These are phyloP conservation scores for Diaporthe ilicicola DNA, from an alignment of 2,329 filamentous ascomycete genomes.

Conservation along the genomic window DNA sequence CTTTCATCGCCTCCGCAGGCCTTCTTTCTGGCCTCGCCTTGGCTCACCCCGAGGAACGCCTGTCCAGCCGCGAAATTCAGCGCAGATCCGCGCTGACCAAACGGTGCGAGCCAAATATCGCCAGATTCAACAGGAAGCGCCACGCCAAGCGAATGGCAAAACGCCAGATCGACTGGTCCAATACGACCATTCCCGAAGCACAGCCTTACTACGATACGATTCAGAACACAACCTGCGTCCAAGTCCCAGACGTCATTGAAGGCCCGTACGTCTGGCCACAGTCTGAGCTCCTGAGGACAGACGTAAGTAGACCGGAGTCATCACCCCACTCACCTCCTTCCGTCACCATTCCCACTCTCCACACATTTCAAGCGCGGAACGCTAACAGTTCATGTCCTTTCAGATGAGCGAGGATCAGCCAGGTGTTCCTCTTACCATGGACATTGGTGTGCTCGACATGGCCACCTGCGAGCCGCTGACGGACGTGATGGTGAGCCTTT, in stretches of 20 bases:
- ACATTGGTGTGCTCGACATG: conserved; percentile 27
- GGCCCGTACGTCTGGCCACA: conserved; percentile 28
- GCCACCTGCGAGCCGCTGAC: conserved; percentile 27
- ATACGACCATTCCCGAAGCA: background rate
- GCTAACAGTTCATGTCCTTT: background rate
- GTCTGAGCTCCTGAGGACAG: conserved; percentile 22
- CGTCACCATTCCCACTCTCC: too few relatives aligned
- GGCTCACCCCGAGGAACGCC: conserved; percentile 8
- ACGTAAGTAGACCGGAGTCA: conserved; percentile 28
- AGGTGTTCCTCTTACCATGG: conserved; percentile 22
- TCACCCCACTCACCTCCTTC: too few relatives aligned
- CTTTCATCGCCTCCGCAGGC: conserved; percentile 1
- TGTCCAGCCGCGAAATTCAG: conserved; percentile 8
- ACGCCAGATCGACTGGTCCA: conserved; percentile 2
- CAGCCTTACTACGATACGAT: conserved; percentile 21
- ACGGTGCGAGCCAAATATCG: conserved; percentile 13
- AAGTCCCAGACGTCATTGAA: conserved; percentile 16
- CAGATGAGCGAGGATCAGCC: conserved; percentile 25
- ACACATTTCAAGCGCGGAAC: too few relatives aligned
- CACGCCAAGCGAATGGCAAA: conserved; percentile 21
- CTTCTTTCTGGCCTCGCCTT: conserved; percentile 6
- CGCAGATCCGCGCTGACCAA: conserved; percentile 19
- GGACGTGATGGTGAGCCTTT: conserved; percentile 27
- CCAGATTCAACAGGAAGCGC: conserved; percentile 24
- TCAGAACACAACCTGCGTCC: conserved; percentile 29